phyloP scores from a whole-genome alignment of 2,329 filamentous ascomycete genomes.

The Fusarium nodosum region DNA sequence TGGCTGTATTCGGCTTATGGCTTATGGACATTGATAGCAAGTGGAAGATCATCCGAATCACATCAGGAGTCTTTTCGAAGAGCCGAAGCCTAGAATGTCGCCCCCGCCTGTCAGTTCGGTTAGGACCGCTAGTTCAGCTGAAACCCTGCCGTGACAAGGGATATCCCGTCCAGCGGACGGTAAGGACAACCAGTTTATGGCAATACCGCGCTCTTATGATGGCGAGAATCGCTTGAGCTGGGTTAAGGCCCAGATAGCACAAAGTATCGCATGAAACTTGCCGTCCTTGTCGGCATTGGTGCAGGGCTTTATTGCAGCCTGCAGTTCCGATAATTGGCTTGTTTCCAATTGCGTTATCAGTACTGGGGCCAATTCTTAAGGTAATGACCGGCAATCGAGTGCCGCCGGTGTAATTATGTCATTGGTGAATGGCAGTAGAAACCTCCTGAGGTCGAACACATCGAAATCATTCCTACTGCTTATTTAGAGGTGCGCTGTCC shows the following conservation, averaged over 20 bases:
- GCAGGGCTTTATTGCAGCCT: neutral
- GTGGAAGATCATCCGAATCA: conserved; percentile 32
- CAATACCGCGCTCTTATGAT: conserved; percentile 15
- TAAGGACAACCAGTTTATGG: neutral
- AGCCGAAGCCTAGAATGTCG: conserved; percentile 27
- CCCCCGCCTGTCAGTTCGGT: conserved; percentile 45
- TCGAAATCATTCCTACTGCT: conserved; percentile 1
- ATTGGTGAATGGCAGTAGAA: neutral
- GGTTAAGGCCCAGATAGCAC: neutral
- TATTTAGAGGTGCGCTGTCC: neutral
- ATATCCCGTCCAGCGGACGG: conserved; percentile 14
- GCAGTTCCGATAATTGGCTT: neutral
- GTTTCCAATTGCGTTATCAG: neutral
- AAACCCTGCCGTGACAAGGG: conserved; percentile 29
- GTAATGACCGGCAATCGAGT: neutral
- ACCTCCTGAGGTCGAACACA: neutral
- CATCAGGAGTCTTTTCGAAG: conserved; percentile 17
- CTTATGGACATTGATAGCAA: conserved; percentile 18
- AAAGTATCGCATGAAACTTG: neutral
- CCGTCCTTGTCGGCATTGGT: no score
- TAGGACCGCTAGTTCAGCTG: conserved; percentile 40
- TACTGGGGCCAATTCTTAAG: neutral
- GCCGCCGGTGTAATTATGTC: neutral
- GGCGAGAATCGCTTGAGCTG: conserved; percentile 14
- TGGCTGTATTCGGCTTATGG: conserved; percentile 16